Conservation (phyloP, 1,284 basidiomycete genomes). For the Takashimella koratensis region DNA sequence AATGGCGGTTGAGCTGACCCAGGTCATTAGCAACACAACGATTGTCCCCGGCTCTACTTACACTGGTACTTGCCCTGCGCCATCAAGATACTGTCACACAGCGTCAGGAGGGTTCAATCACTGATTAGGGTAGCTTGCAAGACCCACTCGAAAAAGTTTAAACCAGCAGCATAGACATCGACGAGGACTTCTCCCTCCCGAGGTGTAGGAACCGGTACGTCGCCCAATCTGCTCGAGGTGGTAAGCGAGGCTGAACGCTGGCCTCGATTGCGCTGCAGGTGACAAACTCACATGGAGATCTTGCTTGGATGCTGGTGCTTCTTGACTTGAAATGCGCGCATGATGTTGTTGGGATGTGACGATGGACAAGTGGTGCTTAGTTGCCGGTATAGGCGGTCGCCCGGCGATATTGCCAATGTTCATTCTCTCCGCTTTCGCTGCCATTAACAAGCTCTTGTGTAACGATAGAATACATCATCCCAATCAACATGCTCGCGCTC, state of each 20-base stretch:
- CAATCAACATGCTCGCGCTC: too few species aligned
- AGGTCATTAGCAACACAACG: not conserved
- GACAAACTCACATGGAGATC: constrained; percentile 53
- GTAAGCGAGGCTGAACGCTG: constrained; percentile 3
- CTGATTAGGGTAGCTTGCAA: too few species aligned
- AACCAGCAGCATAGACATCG: constrained; percentile 61
- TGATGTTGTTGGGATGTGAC: too few species aligned
- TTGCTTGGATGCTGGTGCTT: constrained; percentile 70
- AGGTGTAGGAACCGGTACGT: constrained; percentile 61
- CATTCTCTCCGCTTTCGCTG: too few species aligned
- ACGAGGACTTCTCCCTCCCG: constrained; percentile 65
- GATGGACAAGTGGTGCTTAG: too few species aligned
- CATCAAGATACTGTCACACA: constrained; percentile 64
- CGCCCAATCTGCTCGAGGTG: constrained; percentile 39
- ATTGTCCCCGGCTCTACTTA: constrained; percentile 13
- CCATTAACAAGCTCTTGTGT: too few species aligned
- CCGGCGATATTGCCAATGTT: too few species aligned
- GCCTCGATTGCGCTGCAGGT: not conserved
- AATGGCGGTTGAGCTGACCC: constrained; percentile 62
- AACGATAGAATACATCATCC: too few species aligned
- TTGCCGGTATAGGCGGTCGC: too few species aligned
- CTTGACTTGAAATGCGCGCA: constrained; percentile 75
- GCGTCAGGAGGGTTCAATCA: constrained; percentile 3
- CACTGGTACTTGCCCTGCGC: constrained; percentile 82
- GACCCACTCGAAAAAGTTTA: constrained; percentile 46